Evolutionary conservation across 106 monocot genomes (phyloP).

Genomic region (Acorus calamus): DNA sequence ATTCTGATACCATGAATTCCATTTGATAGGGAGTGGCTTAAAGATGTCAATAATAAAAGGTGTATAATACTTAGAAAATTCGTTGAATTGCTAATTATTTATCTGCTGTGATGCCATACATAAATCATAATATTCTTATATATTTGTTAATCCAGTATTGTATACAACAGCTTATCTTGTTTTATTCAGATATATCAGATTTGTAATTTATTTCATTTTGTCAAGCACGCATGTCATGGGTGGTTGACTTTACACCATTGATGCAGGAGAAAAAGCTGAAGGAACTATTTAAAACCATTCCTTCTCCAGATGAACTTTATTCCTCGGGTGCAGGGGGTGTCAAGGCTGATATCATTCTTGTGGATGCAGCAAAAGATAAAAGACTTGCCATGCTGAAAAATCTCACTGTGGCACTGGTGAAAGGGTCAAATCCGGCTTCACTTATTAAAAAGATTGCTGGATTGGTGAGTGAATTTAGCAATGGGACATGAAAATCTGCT

Average conservation of each 20-base stretch:
- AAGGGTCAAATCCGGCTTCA: slow-evolving; percentile 72
- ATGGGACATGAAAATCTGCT: background rate
- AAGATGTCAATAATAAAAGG: no score
- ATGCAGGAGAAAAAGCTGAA: slow-evolving; percentile 93
- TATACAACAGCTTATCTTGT: no score
- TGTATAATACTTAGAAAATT: no score
- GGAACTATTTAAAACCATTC: slow-evolving; percentile 72
- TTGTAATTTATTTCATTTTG: no score
- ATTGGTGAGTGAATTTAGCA: slow-evolving; percentile 51
- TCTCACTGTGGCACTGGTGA: slow-evolving; percentile 73
- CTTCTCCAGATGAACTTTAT: slow-evolving; percentile 72
- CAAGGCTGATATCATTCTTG: slow-evolving; percentile 87
- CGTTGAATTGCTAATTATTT: no score
- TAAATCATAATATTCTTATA: no score
- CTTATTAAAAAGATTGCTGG: slow-evolving; percentile 90
- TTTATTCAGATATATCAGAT: no score
- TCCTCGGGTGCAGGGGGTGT: slow-evolving; percentile 62
- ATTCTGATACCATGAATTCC: no score
- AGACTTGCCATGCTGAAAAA: slow-evolving; percentile 93
- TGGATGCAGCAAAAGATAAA: slow-evolving; percentile 85
- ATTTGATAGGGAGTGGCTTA: no score
- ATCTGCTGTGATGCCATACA: no score
- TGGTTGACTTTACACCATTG: background rate
- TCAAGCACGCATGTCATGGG: no score
- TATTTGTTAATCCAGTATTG: no score